These are phyloP conservation scores for Capsella bursapastoris DNA, from an alignment of 345 rosid species.

Conservation along the genomic window DNA sequence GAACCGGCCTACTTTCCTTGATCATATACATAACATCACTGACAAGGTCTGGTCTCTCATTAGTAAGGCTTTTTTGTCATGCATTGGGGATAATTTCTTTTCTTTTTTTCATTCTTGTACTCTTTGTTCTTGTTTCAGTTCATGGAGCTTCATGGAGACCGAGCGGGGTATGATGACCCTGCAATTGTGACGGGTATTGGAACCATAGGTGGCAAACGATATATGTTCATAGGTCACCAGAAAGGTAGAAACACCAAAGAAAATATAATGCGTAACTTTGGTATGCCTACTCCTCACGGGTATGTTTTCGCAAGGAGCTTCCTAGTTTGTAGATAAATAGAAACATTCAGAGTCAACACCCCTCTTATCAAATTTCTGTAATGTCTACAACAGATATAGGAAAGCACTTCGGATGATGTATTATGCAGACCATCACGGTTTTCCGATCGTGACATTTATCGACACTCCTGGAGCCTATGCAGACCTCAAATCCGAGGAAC, in stretches of 20 bases:
- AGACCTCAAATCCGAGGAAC: conserved; percentile 77
- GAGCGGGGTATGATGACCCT: conserved; percentile 97
- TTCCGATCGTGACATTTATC: conserved; percentile 78
- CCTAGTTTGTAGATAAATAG: neutral
- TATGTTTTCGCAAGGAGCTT: conserved; percentile 45
- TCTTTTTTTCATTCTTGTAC: conserved; percentile 8
- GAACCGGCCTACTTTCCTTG: conserved; percentile 96
- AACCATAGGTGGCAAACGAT: conserved; percentile 79
- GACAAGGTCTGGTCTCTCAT: conserved; percentile 68
- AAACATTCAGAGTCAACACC: conserved; percentile 22
- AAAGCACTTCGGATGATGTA: conserved; percentile 89
- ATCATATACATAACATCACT: conserved; percentile 85
- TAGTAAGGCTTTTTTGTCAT: conserved; percentile 15
- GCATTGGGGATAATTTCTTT: neutral
- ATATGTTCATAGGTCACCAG: conserved; percentile 98
- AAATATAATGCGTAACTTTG: conserved; percentile 91
- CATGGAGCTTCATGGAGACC: conserved; percentile 98
- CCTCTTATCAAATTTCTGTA: conserved; percentile 25
- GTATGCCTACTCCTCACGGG: conserved; percentile 99
- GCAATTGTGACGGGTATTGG: conserved; percentile 97
- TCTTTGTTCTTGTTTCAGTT: conserved; percentile 56
- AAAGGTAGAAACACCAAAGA: conserved; percentile 99
- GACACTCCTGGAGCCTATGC: conserved; percentile 91
- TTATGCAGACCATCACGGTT: conserved; percentile 86
- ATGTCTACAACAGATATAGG: conserved; percentile 62